Evolutionary conservation across 75 land plant species (phyloP), one percentile per base, ranked within the genome.

Genomic region (Gnetum montanum): DNA sequence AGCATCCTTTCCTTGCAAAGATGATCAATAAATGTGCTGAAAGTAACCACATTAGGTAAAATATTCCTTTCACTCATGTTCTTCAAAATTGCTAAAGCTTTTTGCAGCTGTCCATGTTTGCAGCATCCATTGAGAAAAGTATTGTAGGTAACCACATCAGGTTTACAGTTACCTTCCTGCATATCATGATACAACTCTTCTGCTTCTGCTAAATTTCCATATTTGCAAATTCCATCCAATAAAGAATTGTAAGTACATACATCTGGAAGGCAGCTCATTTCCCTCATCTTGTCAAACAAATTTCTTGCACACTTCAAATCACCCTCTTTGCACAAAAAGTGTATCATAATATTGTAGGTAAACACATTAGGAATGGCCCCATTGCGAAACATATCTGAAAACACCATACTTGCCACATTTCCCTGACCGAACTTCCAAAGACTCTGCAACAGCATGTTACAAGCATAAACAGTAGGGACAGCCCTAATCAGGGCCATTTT

Each of bases 111-210:
- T 18, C 72, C 87, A 41, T 56, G 58, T 52, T 79, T 83, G 43
- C 87, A 78, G 23, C 66, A 64, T 30, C 79, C 77, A 52, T 78
- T 66, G 25, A 86, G 76, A 6, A 86, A 66, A 15, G 77, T 69
- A 64, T 82, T 86, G 31, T 79, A 86, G 20, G 80, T 80, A 8
- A 72, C 57, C 16, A 76, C 67, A 76, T 79, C 81, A 24, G 88
- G 78, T 24, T 38, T 19, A 54, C 77, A 81, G 15, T 49, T 68
- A 15, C 12, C 56, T 34, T 46, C 47, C 50, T 65, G 67, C 90
- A 86, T 86, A 52, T 79, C 72, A 11, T 55, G 59, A 60, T 68
- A 76, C 37, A 79, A 1, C 25, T 38, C 41, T 3, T 49, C 45
- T 2, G 75, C 69, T 30, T 79, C 77, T 36, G 68, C 79, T 34